Percentiles rank a stretch among this genome's conserved stretches.
Evolutionary conservation across 1,139 yeast genomes (phyloP).

Genomic region (Wickerhamomyces sp.): DNA sequence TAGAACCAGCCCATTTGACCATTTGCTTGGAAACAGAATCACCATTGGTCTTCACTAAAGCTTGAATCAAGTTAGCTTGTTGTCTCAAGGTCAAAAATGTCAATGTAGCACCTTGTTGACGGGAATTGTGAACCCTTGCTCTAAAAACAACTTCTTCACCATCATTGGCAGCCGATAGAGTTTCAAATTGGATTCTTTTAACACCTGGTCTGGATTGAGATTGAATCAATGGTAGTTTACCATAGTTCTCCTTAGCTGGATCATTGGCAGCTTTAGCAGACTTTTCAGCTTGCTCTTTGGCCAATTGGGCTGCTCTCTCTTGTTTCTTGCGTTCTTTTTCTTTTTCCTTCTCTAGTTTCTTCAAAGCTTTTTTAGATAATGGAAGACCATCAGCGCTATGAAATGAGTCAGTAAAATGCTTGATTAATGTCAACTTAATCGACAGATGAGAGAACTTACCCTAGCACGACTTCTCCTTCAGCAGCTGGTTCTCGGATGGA

Average conservation of each 20-base stretch:
- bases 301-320: constrained; percentile 85
- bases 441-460: constrained; percentile 8
- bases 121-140: constrained; percentile 89
- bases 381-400: constrained; percentile 78
- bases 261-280: constrained; percentile 75
- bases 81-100: constrained; percentile 89
- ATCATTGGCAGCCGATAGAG: constrained; percentile 59
- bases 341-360: constrained; percentile 88
- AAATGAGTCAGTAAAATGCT: not conserved
- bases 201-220: constrained; percentile 58
- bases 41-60: constrained; percentile 64
- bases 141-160: constrained; percentile 80
- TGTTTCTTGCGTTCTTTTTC: constrained; percentile 93
- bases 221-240: constrained; percentile 83
- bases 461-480: constrained; percentile 25
- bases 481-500: constrained; percentile 24
- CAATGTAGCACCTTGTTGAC: constrained; percentile 96
- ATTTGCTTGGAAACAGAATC: constrained; percentile 80
- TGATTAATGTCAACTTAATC: too few relatives aligned
- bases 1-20: constrained; percentile 92
- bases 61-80: constrained; percentile 78
- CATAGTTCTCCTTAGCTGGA: constrained; percentile 84
- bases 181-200: constrained; percentile 51
- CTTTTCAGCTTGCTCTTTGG: constrained; percentile 80
- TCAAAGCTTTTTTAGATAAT: constrained; percentile 88